A percentile compares a stretch with the other conserved stretches of the same genome.
phyloP scores from a whole-genome alignment of 345 rosid genomes.

The Heritiera fomes region DNA sequence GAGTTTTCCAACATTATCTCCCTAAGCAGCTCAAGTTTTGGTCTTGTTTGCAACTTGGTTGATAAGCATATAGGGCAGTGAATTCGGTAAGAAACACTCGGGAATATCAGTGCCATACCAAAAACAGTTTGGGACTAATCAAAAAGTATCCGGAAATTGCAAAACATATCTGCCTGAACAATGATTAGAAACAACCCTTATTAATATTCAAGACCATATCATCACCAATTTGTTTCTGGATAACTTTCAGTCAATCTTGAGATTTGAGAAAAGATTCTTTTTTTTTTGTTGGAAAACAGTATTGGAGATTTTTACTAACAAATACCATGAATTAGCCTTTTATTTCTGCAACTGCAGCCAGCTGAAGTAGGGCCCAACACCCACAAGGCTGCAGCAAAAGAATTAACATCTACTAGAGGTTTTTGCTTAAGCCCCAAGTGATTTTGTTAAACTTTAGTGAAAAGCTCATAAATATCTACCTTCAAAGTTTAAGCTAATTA shows the following conservation, averaged over 20 bases:
- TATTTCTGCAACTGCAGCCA: slow-evolving; percentile 19
- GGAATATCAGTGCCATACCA: not conserved
- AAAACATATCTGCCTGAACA: not conserved
- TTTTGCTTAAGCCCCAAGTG: not conserved
- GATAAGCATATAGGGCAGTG: slow-evolving; percentile 8
- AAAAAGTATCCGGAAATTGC: not conserved
- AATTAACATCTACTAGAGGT: not conserved
- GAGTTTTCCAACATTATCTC: not conserved
- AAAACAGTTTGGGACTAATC: not conserved
- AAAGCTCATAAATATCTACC: not conserved
- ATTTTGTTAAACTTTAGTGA: not conserved
- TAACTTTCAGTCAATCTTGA: not conserved
- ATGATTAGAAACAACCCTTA: not conserved
- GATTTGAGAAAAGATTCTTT: not conserved
- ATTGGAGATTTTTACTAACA: not conserved
- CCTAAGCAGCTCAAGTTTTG: not conserved
- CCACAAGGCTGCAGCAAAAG: not conserved
- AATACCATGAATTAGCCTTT: slow-evolving; percentile 3
- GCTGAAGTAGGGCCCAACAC: slow-evolving; percentile 22
- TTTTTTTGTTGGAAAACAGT: slow-evolving; percentile 8
- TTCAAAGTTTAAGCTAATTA: not conserved
- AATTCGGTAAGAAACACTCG: not conserved
- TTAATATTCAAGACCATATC: not conserved
- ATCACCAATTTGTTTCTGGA: not conserved
- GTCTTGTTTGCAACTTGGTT: not conserved